A percentile compares a stretch with the other conserved stretches of the same genome.
Conservation (phyloP, 179 eudicot species). For the Spinacia oleracea region DNA sequence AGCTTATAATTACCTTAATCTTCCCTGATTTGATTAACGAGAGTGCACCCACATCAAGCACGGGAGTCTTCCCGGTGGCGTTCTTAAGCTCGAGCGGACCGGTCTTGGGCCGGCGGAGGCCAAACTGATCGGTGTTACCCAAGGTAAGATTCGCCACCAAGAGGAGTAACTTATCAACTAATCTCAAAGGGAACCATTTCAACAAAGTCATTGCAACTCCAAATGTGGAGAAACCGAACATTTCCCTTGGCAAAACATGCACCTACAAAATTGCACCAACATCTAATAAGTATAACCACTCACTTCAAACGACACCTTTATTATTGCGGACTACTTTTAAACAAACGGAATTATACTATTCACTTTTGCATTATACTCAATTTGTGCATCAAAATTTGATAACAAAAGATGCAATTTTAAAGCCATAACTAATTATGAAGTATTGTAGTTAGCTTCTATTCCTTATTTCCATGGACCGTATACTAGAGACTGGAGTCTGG, state of each 20-base stretch:
- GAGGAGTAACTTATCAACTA: constrained; percentile 72
- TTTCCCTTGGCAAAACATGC: constrained; percentile 91
- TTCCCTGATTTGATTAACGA: constrained; percentile 67
- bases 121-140: constrained; percentile 70
- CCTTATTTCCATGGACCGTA: not conserved
- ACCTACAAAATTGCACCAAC: constrained; percentile 43
- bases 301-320: not conserved
- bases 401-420: not conserved
- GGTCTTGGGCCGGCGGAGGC: constrained; percentile 74
- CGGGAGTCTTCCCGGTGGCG: constrained; percentile 93
- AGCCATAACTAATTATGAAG: not conserved
- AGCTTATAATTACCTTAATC: constrained; percentile 82
- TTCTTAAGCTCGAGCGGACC: constrained; percentile 88
- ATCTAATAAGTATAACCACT: not conserved
- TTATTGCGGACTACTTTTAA: not conserved
- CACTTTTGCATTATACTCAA: not conserved
- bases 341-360: constrained; percentile 4
- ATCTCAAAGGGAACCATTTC: constrained; percentile 80
- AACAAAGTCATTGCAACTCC: constrained; percentile 73
- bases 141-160: constrained; percentile 58
- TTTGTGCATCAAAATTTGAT: not conserved
- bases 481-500: too few species aligned
- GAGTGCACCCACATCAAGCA: constrained; percentile 80
- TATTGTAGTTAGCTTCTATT: not conserved
- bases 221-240: constrained; percentile 87